Evolutionary conservation across 179 eudicot species (phyloP), one percentile per base, ranked within the genome.

Genomic region (Spergularia azorica): DNA sequence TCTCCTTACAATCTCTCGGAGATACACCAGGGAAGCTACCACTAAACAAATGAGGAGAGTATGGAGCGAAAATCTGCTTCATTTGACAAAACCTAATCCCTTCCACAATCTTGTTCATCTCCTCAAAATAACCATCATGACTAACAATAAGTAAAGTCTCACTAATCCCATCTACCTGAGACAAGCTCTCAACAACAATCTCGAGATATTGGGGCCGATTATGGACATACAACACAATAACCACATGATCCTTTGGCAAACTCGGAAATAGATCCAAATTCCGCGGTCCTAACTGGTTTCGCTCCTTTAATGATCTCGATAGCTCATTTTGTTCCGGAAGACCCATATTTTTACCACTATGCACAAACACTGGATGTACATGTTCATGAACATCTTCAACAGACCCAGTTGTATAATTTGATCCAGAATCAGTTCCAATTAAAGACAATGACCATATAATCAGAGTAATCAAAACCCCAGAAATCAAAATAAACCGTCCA

Each of bases 61-160:
- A 95, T 12, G 92, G 97, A 12, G 97, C 95, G 65, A 91, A 95
- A 48, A 95, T 91, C 82, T 93, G 97, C 79, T 95, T 95, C 82
- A 93, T 97, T 79, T 76, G 95, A 78, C 98, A 95, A 54, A 93
- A 95, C 67, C 72, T 86, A 79, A 95, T 90, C 13, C 87, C 87
- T 71, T 93, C 93, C 52, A 95, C 93, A 70, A 95, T 87, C 85
- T 80, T 87, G 75, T 93, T 95, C 97, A 95, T 95, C 82, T 89
- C 93, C 62, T 93, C 85, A 59, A 91, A 95, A 79, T 81, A 93
- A 50, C 98, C 98, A 83, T 95, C 98, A 73, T 95, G 98, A 76
- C 98, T 95, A 75, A 95, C 95, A 57, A 95, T 84, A 55, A 95
- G 89, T 51, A 95, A 69, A 20, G 97, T 91, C 80, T 93, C 97